Percentiles rank a stretch among this genome's conserved stretches.
Conservation (phyloP, 2,329 filamentous ascomycete species). For the Paraconiothyrium brasiliense region DNA sequence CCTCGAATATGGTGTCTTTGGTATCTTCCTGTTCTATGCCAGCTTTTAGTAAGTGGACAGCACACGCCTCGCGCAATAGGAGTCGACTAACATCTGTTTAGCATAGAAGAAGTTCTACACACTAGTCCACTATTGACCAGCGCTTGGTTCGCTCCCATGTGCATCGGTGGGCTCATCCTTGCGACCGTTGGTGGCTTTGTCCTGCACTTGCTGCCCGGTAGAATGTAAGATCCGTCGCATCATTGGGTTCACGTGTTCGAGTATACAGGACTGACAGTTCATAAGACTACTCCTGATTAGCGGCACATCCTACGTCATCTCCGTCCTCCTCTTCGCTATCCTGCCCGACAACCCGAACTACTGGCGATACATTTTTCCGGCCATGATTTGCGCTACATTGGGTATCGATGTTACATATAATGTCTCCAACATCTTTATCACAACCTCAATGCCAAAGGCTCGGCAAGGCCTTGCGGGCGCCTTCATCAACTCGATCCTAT, state of each 20-base stretch:
- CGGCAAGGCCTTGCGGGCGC: conserved; percentile 49
- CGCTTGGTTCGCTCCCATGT: conserved; percentile 50
- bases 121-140: conserved; percentile 41
- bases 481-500: conserved; percentile 48
- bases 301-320: conserved; percentile 42
- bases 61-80: background rate
- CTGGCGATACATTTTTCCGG: conserved; percentile 51
- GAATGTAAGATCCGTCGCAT: conserved; percentile 25
- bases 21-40: conserved; percentile 51
- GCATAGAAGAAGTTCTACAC: conserved; percentile 42
- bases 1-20: conserved; percentile 57
- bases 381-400: conserved; percentile 56
- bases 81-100: conserved; percentile 13
- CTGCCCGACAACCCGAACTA: conserved; percentile 44
- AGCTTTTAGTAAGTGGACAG: conserved; percentile 43
- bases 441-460: conserved; percentile 44
- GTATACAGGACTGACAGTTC: background rate
- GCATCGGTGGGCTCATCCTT: conserved; percentile 46
- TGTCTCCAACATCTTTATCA: conserved; percentile 51
- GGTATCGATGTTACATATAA: conserved; percentile 51
- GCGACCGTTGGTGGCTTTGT: conserved; percentile 46
- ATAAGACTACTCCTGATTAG: conserved; percentile 39
- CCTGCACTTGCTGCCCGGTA: conserved; percentile 47
- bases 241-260: background rate
- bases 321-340: conserved; percentile 46